Evolutionary conservation across 2,329 filamentous ascomycete genomes (phyloP), one percentile per base, ranked within the genome.

Genomic region (Pseudocercospora macadamiae): DNA sequence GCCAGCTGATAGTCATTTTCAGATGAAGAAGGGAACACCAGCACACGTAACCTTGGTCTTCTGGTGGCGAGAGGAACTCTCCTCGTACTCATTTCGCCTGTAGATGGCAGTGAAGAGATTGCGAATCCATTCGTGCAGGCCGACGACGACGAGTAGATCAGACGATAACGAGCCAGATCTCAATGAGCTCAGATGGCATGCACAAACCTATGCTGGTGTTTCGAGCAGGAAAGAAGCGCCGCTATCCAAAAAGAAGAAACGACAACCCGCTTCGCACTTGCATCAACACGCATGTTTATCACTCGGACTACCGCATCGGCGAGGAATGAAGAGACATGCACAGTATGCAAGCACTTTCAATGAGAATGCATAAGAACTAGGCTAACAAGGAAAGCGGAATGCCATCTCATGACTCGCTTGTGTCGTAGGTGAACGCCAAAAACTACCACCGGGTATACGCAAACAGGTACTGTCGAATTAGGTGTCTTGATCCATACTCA

Each of bases 51-150:
- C 16, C 86, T 96, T 18, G 93, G 93, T 53, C 83, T 97, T 49
- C 88, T 96, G 18, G 95, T 96, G 53, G 93, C 91, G 37, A 87
- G 95, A 65, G 95, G 95, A 61, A 97, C 95, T 6, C 82, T 99
- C 47, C 86, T 99, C 55, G 93, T 97, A 36, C 84, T 96, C 62
- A 91, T 99, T 73, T 95, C 91, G 63, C 95, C 95, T 3, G 84
- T 95, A 53, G 93, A 97, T 72, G 95, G 95, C 56, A 97, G 91
- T 77, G 93, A 97, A 77, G 89, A 93, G 77, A 99, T 99, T 70
- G 86, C 89, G 69, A 99, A 99, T 75, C 95, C 95, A 0, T 99
- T 97, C 72, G 80, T 89, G 54, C 86, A 91, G 71, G 81, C 83
- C 21, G 88, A 91, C 48, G 88, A 91, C 32, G 70, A 71, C 23